phyloP scores from a whole-genome alignment of 1,139 yeast genomes.

The Suhomyces chickasaworum region DNA sequence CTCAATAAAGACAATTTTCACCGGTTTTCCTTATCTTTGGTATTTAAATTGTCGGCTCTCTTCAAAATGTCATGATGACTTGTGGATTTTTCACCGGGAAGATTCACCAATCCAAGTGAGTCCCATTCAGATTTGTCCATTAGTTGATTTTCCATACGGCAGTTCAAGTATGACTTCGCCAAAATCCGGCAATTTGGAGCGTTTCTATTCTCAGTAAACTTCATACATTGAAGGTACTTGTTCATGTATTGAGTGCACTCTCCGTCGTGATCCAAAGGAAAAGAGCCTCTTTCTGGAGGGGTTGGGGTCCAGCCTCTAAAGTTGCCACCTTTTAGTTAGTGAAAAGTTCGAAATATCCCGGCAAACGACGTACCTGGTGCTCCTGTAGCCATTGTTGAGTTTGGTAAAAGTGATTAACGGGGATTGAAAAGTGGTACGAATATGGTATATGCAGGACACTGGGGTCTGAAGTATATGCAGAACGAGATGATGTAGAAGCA shows the following conservation, averaged over 20 bases:
- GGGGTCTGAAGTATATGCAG: neutral
- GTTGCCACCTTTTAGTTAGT: slow-evolving; percentile 39
- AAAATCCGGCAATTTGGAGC: slow-evolving; percentile 86
- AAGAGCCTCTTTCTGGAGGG: slow-evolving; percentile 95
- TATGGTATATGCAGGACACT: neutral
- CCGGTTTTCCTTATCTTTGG: neutral
- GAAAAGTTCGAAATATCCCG: neutral
- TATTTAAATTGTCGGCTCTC: neutral
- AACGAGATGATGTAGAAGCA: too few relatives aligned
- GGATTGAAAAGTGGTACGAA: slow-evolving; percentile 2
- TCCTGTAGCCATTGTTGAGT: slow-evolving; percentile 21
- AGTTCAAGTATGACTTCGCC: slow-evolving; percentile 78
- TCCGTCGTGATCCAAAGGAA: slow-evolving; percentile 89
- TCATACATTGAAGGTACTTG: slow-evolving; percentile 76
- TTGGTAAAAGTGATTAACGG: neutral
- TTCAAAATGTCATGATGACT: slow-evolving; percentile 10
- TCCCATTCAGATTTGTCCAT: slow-evolving; percentile 87
- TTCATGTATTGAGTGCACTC: slow-evolving; percentile 81
- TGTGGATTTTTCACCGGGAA: slow-evolving; percentile 58
- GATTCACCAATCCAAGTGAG: slow-evolving; percentile 64
- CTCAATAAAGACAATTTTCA: too few relatives aligned
- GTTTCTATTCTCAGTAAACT: slow-evolving; percentile 74
- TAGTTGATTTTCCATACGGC: slow-evolving; percentile 87
- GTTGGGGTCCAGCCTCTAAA: slow-evolving; percentile 70
- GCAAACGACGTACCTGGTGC: slow-evolving; percentile 19